phyloP scores from a whole-genome alignment of 1,139 yeast species.

The Petasospora rhodanensis region DNA sequence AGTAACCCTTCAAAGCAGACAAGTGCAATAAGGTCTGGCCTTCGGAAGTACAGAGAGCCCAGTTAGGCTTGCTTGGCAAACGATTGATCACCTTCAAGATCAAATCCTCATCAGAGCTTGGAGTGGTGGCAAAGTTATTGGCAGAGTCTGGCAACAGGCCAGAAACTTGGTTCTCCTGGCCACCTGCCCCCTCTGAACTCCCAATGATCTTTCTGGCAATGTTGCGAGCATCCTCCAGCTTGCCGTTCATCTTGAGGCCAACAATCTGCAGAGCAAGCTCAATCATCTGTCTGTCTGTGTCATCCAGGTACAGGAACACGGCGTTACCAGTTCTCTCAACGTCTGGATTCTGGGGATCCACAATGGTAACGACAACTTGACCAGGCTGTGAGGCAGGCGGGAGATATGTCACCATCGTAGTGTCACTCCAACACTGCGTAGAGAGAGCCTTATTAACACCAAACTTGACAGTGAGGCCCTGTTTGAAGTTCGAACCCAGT shows the following conservation, averaged over 20 bases:
- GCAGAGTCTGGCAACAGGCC: constrained; percentile 4
- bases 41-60: constrained; percentile 74
- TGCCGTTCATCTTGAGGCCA: constrained; percentile 92
- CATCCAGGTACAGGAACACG: constrained; percentile 85
- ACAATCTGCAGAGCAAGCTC: constrained; percentile 92
- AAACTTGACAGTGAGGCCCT: constrained; percentile 78
- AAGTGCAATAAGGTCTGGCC: constrained; percentile 88
- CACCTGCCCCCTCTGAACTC: no score
- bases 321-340: constrained; percentile 21
- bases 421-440: constrained; percentile 94
- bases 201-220: constrained; percentile 85
- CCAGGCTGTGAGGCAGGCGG: constrained; percentile 91
- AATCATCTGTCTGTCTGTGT: constrained; percentile 86
- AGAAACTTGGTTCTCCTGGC: constrained; percentile 19
- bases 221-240: constrained; percentile 85
- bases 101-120: constrained; percentile 55
- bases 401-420: constrained; percentile 86
- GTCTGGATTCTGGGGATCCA: constrained; percentile 32
- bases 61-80: constrained; percentile 51
- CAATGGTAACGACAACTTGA: constrained; percentile 83
- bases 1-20: constrained; percentile 72
- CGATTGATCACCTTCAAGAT: constrained; percentile 61
- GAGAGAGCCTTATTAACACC: constrained; percentile 81
- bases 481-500: constrained; percentile 79
- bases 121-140: constrained; percentile 14